Evolutionary conservation across 768 basidiomycete genomes (phyloP), one percentile per base, ranked within the genome.

Genomic region (Grammothele lineata): DNA sequence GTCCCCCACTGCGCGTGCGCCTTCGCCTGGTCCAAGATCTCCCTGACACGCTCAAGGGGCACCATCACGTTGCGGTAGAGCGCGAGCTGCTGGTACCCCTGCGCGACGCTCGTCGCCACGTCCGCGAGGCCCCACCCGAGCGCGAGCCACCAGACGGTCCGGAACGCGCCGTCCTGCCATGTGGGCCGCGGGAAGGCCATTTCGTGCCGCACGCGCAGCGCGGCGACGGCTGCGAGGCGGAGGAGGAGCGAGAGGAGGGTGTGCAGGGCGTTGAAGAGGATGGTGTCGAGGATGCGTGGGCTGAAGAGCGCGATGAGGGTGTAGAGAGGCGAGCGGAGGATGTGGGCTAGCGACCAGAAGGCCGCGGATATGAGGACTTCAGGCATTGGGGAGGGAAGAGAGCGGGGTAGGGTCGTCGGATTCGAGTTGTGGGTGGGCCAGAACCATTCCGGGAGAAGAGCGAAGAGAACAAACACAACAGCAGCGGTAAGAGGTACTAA

Each of bases 51-150:
- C 52, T 70, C 66, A 37, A 63, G 66, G 17, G 69, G 50, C 15
- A 87, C 77, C 54, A 88, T 76, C 0, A 84, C 82, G 58, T 84
- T 83, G 38, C 75, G 72, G 63, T 91, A 92, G 7, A 85, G 66
- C 11, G 70, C 65, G 34, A 91, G 73, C 23, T 78, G 77, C 39
- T 76, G 76, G 58, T 87, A 92, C 8, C 85, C 86, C 60, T 90
- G 88, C 43, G 69, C 67, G 42, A 90, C 72, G 4, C 80, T 77
- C 1, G 80, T 78, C 18, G 75, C 53, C 4, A 82, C 82, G 54
- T 88, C 89, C 4, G 80, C 83, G 6, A 76, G 65, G 11, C 85
- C 83, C 83, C 83, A 88, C 0, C 85, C 85, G 2, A 91, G 69
- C 2, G 84, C 83, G 30, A 87, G 66, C 82, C 83, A 87, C 87